Percentiles rank a stretch among this genome's conserved stretches.
Evolutionary conservation across 305 asterid species (phyloP).

Genomic region (Fraxinus xanthoxyloides): DNA sequence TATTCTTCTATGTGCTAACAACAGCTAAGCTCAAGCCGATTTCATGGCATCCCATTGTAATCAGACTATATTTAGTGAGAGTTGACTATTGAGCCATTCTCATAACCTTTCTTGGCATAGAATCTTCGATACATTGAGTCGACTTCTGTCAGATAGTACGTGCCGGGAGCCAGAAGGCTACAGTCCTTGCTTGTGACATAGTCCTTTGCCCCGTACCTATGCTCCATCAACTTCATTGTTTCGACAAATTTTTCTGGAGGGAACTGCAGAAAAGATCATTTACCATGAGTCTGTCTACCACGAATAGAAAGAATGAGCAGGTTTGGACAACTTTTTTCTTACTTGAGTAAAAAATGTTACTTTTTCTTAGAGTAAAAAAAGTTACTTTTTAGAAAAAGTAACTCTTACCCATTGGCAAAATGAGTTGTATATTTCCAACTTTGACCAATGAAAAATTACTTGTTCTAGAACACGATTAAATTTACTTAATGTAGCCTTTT

Average conservation of each 20-base stretch:
- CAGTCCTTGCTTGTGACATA: slow-evolving; percentile 76
- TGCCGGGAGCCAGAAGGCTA: slow-evolving; percentile 82
- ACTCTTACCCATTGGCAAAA: background rate
- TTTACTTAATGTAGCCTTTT: background rate
- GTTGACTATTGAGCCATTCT: slow-evolving; percentile 51
- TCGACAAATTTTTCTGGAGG: slow-evolving; percentile 83
- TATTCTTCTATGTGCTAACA: slow-evolving; percentile 34
- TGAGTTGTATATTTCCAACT: background rate
- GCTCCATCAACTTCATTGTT: slow-evolving; percentile 88
- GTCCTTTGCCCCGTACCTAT: slow-evolving; percentile 88
- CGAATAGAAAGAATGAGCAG: background rate
- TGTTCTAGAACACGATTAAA: background rate
- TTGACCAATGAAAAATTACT: background rate
- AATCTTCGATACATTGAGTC: slow-evolving; percentile 90
- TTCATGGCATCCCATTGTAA: slow-evolving; percentile 10
- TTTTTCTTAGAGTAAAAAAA: background rate
- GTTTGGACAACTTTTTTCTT: background rate
- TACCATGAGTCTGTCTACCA: background rate
- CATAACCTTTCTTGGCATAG: slow-evolving; percentile 64
- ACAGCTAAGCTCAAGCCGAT: slow-evolving; percentile 25
- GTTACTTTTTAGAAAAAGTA: background rate
- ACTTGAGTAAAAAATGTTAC: background rate
- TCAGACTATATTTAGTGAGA: slow-evolving; percentile 51
- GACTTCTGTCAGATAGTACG: slow-evolving; percentile 90
- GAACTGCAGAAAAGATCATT: slow-evolving; percentile 42